Evolutionary conservation across 805 yeast genomes (phyloP), one percentile per base, ranked within the genome.

Genomic region (Pichia exigua): DNA sequence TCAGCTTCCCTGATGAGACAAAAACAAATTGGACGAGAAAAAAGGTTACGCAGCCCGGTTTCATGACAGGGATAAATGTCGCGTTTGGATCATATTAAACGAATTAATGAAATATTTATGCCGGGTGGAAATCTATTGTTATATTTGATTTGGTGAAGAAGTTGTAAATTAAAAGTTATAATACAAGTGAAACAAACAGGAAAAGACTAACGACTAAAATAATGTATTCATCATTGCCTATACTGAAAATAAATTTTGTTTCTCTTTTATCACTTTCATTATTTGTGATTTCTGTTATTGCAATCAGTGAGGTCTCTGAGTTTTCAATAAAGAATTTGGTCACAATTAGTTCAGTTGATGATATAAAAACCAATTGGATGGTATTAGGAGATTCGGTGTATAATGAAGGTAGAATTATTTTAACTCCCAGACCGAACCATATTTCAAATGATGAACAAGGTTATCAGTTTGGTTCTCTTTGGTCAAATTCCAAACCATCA

Each of bases 381-480:
- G 56, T 67, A 11, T 54, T 54, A 27, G 81, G 73, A 2, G 63
- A 65, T 41, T 67, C 78, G 8, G 55, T 54, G 7, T 67, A 79
- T 40, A 71, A 72, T 38, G 77, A 76, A 47, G 87, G 87, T 5
- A 70, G 88, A 47, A 58, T 81, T 17, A 59, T 81, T 10, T 55
- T 79, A 49, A 79, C 84, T 1, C 80, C 82, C 6, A 65, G 63
- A 21, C 67, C 70, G 2, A 22, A 27, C 6, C 58, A 62, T 12
- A 55, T 63, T 1, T 53, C 65, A 11, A 61, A 58, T 26, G 50
- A 52, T 20, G 62, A 65, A 21, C 53, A 52, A 8, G 57, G 66
- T 17, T 52, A 56, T 4, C 47, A 48, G 12, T 24, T 32, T 12
- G 85, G 82, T 60, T 6, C 47, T 32, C 15, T 28, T 26, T 18